Evolutionary conservation across 2,329 filamentous ascomycete genomes (phyloP), one percentile per base, ranked within the genome.

Genomic region (Rhexocercosporidium sp.): DNA sequence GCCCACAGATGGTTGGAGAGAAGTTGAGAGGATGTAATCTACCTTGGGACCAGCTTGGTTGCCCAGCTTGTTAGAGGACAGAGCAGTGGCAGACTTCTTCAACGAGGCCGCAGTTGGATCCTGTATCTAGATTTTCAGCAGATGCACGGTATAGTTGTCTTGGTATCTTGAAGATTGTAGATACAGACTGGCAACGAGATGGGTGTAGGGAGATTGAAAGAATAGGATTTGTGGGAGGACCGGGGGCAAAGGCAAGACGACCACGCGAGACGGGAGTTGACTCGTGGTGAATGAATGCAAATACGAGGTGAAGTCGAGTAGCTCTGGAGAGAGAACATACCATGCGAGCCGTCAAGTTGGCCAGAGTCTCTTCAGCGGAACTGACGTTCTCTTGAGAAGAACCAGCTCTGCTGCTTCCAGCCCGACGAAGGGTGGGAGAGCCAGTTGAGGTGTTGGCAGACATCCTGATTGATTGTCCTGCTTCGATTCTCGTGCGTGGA

Each of bases 1-100:
- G 41, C 31, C 59, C 49, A 39, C 18, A 25, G 53, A 49, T 3
- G 4, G 6, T 29, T 39, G 27, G 44, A 44, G 44, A 6, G 7
- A 25, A 47, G 44, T 6, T 20, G 60, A 27, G 14, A 37, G 2
- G 16, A 5, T 53, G n/a, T 7, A 62, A 27, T 76, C 69, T 70
- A 88, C 86, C 83, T 88, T 88, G 72, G 81, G 78, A 69, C 76
- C 79, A 37, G 72, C 79, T 76, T 88, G 85, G 66, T 88, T 88
- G 65, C 81, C 82, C 71, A 88, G 76, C 73, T 86, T 88, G 59
- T 83, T 85, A 5, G 86, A 82, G 31, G 82, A 77, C 70, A 89
- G 79, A 46, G 81, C 81, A 44, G 80, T 78, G 34, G 84, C 77
- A 49, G 77, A 76, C 62, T 76, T 77, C 71, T 78, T 78, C 61